Evolutionary conservation across 805 yeast genomes (phyloP).

Genomic region (Hanseniaspora mollemarum): DNA sequence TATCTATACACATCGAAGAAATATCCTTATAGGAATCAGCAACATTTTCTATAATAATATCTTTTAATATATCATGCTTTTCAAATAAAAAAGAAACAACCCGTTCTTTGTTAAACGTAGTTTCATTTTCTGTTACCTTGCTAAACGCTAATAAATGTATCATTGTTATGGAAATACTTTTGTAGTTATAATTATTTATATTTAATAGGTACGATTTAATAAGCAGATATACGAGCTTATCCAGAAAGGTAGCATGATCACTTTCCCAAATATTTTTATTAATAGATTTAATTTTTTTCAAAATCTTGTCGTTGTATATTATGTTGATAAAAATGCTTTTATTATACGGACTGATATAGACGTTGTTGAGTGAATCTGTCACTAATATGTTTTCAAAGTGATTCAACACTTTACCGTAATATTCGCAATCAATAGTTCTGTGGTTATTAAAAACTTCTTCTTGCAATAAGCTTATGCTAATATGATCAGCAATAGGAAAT

Average conservation of each 20-base stretch:
- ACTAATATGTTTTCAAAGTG: background rate
- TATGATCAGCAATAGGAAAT: background rate
- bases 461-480: background rate
- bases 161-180: conserved; percentile 1
- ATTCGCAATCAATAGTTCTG: background rate
- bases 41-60: background rate
- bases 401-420: background rate
- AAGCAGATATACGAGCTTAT: background rate
- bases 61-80: background rate
- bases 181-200: conserved; percentile 3
- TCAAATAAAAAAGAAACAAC: background rate
- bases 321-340: conserved; percentile 7
- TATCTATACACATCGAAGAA: background rate
- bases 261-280: background rate
- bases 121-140: conserved; percentile 2
- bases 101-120: background rate
- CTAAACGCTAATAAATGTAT: conserved; percentile 4
- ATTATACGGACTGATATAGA: background rate
- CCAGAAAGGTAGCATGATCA: background rate
- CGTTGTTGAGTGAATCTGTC: background rate
- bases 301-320: background rate
- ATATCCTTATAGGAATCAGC: conserved; percentile 2
- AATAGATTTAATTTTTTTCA: background rate
- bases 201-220: conserved; percentile 2
- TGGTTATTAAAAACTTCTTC: background rate